Evolutionary conservation across 129 eudicot genomes (phyloP).

Genomic region (Logfia minima): DNA sequence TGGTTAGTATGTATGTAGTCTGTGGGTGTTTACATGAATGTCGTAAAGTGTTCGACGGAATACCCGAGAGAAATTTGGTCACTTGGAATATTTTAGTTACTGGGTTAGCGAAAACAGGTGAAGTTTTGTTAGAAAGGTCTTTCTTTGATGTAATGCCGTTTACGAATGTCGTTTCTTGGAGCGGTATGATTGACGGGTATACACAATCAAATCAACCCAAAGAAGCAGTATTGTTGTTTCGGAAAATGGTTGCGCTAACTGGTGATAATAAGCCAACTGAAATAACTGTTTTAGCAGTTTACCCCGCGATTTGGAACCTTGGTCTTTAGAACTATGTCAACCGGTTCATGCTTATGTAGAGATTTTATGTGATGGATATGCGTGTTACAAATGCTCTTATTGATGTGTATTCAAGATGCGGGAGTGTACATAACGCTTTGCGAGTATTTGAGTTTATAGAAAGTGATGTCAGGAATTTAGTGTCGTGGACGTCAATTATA

Average conservation of each 20-base stretch:
- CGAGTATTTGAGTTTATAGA: slow-evolving; percentile 41
- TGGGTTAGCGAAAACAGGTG: slow-evolving; percentile 41
- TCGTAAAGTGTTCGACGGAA: slow-evolving; percentile 46
- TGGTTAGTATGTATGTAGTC: slow-evolving; percentile 42
- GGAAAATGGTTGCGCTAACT: slow-evolving; percentile 31
- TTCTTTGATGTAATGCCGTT: slow-evolving; percentile 41
- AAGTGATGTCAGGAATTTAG: slow-evolving; percentile 38
- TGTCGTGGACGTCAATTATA: slow-evolving; percentile 57
- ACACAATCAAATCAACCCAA: slow-evolving; percentile 35
- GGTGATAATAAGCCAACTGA: slow-evolving; percentile 31
- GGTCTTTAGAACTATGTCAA: slow-evolving; percentile 44
- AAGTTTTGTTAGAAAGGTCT: slow-evolving; percentile 25
- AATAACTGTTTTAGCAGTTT: slow-evolving; percentile 42
- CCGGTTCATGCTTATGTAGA: slow-evolving; percentile 45
- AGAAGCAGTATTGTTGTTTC: slow-evolving; percentile 37
- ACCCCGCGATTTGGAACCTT: slow-evolving; percentile 42
- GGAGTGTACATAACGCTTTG: slow-evolving; percentile 40
- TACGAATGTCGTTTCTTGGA: slow-evolving; percentile 51
- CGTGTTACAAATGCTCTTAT: slow-evolving; percentile 45
- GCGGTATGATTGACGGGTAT: slow-evolving; percentile 53
- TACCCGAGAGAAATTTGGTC: slow-evolving; percentile 41
- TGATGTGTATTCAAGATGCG: slow-evolving; percentile 61
- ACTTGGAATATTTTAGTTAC: slow-evolving; percentile 49
- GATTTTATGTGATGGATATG: slow-evolving; percentile 32
- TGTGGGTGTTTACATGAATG: slow-evolving; percentile 34